Conservation (phyloP, 495 filamentous ascomycete genomes). For the Filosporella fistucella region DNA sequence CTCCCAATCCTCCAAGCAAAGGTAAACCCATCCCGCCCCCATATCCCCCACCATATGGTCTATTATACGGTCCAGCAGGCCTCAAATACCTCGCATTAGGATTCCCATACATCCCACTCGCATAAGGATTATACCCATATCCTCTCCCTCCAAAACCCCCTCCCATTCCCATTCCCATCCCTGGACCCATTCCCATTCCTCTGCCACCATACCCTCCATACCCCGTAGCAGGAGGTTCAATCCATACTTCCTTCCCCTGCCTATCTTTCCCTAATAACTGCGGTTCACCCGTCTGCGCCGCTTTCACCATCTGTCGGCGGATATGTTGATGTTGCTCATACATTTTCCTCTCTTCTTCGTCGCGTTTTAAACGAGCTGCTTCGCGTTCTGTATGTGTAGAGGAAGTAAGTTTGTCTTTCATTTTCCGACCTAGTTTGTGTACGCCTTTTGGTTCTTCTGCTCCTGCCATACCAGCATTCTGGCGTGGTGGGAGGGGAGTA, state of each 20-base stretch:
- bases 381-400: conserved; percentile 41
- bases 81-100: conserved; percentile 40
- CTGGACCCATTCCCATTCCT: background rate
- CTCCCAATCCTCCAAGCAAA: conserved; percentile 32
- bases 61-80: conserved; percentile 34
- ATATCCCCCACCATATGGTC: conserved; percentile 39
- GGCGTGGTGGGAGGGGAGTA: conserved; percentile 3
- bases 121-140: conserved; percentile 21
- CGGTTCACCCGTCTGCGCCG: conserved; percentile 37
- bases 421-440: conserved; percentile 35
- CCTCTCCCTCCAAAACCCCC: conserved; percentile 20
- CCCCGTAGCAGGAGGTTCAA: conserved; percentile 32
- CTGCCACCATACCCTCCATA: background rate
- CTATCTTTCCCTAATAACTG: conserved; percentile 39
- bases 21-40: conserved; percentile 37
- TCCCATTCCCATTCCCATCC: conserved; percentile 13
- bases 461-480: background rate
- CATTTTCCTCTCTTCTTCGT: conserved; percentile 30
- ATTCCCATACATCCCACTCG: conserved; percentile 20
- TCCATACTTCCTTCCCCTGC: conserved; percentile 41
- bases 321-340: conserved; percentile 34
- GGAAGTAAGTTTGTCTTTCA: conserved; percentile 43
- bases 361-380: conserved; percentile 29
- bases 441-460: conserved; percentile 19
- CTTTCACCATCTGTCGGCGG: conserved; percentile 35